A percentile compares a stretch with the other conserved stretches of the same genome.
Conservation (phyloP, 108 stramenopile species). For the Chaetoceros tenuissimus region DNA sequence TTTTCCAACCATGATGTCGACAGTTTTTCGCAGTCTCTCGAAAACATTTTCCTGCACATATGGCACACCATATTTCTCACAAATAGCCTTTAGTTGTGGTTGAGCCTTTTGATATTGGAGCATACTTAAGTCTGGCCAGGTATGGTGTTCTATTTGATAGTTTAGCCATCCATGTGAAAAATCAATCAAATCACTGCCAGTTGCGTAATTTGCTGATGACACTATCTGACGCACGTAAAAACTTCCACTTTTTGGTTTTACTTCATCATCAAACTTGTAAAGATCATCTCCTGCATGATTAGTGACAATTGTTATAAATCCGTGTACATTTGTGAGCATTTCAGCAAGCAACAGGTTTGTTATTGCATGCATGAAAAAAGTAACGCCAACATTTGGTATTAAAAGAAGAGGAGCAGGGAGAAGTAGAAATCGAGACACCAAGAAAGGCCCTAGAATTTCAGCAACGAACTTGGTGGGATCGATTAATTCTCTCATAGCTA, state of each 20-base stretch:
- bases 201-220: slow-evolving; percentile 35
- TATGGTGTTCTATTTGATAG: slow-evolving; percentile 71
- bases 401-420: slow-evolving; percentile 40
- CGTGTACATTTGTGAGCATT: slow-evolving; percentile 52
- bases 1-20: slow-evolving; percentile 60
- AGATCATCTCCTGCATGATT: slow-evolving; percentile 73
- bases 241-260: slow-evolving; percentile 43
- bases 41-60: slow-evolving; percentile 56
- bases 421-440: slow-evolving; percentile 42
- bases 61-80: slow-evolving; percentile 43
- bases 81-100: slow-evolving; percentile 40
- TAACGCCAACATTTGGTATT: slow-evolving; percentile 27
- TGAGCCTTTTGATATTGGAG: slow-evolving; percentile 51
- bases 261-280: slow-evolving; percentile 56
- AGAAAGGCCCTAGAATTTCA: slow-evolving; percentile 43
- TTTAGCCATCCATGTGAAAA: slow-evolving; percentile 65
- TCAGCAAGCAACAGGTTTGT: slow-evolving; percentile 57
- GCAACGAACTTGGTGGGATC: slow-evolving; percentile 28
- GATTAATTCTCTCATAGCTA: slow-evolving; percentile 5
- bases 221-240: slow-evolving; percentile 65
- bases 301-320: slow-evolving; percentile 58
- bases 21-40: slow-evolving; percentile 38
- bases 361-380: slow-evolving; percentile 42
- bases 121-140: slow-evolving; percentile 65
- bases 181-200: slow-evolving; percentile 52